Evolutionary conservation across 106 monocot genomes (phyloP).

Genomic region (Xerophyta viscosa): DNA sequence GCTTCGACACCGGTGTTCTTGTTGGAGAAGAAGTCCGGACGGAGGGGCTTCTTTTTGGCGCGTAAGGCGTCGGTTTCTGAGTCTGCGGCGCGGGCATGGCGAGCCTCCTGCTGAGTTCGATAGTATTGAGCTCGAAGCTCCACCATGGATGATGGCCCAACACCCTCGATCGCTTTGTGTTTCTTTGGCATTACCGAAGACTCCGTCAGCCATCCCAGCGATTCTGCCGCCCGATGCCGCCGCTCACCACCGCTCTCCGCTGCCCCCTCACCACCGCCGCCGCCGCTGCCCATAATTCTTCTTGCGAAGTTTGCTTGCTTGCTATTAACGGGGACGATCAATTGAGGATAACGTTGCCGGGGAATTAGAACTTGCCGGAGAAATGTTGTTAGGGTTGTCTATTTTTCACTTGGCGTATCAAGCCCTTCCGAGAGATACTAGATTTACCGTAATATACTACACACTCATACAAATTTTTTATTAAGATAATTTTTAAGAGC

Average conservation of each 20-base stretch:
- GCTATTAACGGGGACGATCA: too few species aligned
- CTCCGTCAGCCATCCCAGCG: slow-evolving; percentile 98
- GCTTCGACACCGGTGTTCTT: slow-evolving; percentile 79
- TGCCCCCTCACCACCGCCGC: slow-evolving; percentile 12
- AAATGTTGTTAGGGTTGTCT: too few species aligned
- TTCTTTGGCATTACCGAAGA: slow-evolving; percentile 94
- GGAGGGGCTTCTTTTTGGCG: slow-evolving; percentile 30
- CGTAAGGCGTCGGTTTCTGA: slow-evolving; percentile 21
- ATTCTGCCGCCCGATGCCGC: slow-evolving; percentile 32
- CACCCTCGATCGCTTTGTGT: slow-evolving; percentile 85
- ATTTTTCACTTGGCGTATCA: too few species aligned
- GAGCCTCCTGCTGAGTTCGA: slow-evolving; percentile 75
- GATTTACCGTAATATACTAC: too few species aligned
- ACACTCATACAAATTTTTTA: too few species aligned
- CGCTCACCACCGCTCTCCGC: slow-evolving; percentile 16
- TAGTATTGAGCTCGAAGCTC: slow-evolving; percentile 98
- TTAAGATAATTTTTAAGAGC: too few species aligned
- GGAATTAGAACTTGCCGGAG: too few species aligned
- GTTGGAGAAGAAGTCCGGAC: slow-evolving; percentile 31
- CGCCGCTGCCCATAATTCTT: too few species aligned
- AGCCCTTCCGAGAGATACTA: too few species aligned
- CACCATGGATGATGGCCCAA: slow-evolving; percentile 83
- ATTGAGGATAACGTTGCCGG: too few species aligned
- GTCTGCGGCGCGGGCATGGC: slow-evolving; percentile 34
- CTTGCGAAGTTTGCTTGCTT: too few species aligned